Conservation (phyloP, 805 yeast genomes). For the Grigorovia humatica region DNA sequence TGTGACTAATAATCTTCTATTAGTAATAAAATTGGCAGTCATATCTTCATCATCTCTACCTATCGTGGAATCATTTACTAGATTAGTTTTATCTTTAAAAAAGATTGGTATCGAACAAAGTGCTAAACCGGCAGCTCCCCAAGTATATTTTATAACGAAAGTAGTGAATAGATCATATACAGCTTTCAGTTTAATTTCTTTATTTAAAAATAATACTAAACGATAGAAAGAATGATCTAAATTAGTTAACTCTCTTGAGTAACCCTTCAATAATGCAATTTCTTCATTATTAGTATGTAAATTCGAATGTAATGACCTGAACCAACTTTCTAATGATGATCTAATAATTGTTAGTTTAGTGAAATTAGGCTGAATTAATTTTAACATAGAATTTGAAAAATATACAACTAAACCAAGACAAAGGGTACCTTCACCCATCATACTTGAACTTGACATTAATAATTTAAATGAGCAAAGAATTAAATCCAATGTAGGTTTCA, state of each 20-base stretch:
- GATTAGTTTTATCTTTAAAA: conserved; percentile 32
- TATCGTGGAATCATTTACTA: conserved; percentile 7
- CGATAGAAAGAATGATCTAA: conserved; percentile 75
- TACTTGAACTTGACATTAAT: conserved; percentile 36
- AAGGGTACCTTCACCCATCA: conserved; percentile 62
- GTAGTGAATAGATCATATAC: conserved; percentile 78
- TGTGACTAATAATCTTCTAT: conserved; percentile 69
- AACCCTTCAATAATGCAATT: conserved; percentile 77
- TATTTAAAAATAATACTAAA: conserved; percentile 63
- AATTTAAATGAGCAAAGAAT: conserved; percentile 72
- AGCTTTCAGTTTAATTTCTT: conserved; percentile 66
- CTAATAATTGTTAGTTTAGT: conserved; percentile 67
- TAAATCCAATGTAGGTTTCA: conserved; percentile 76
- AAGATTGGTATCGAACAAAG: conserved; percentile 86
- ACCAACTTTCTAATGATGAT: conserved; percentile 75
- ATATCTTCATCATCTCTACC: conserved; percentile 25
- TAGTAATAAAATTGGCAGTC: conserved; percentile 81
- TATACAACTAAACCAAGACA: conserved; percentile 74
- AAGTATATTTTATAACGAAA: conserved; percentile 79
- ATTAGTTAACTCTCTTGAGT: conserved; percentile 62
- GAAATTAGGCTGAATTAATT: conserved; percentile 81
- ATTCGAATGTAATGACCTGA: conserved; percentile 74
- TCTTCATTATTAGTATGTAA: conserved; percentile 74
- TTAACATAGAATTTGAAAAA: conserved; percentile 60
- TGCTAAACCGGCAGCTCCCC: conserved; percentile 92